phyloP scores from a whole-genome alignment of 106 monocot genomes.

The Amphibolis antarctica region DNA sequence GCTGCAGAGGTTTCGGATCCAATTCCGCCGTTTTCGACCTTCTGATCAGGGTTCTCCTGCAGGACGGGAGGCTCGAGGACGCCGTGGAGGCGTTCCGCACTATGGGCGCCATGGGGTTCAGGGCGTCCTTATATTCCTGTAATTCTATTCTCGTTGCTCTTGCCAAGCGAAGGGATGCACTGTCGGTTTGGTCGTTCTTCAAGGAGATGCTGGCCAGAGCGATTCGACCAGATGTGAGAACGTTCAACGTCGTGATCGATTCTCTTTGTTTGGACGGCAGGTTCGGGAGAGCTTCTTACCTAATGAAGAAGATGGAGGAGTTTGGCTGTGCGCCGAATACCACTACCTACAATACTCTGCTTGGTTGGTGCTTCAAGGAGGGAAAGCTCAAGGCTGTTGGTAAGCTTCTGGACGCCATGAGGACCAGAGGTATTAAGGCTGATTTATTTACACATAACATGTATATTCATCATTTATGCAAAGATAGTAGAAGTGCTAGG shows the following conservation, averaged over 20 bases:
- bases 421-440: conserved; percentile 25
- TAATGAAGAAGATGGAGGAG: conserved; percentile 46
- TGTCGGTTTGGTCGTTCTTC: conserved; percentile 42
- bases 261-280: conserved; percentile 44
- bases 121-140: conserved; percentile 33
- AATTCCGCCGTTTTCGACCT: conserved; percentile 43
- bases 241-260: conserved; percentile 47
- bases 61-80: conserved; percentile 18
- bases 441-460: conserved; percentile 54
- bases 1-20: conserved; percentile 26
- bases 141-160: conserved; percentile 42
- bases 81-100: conserved; percentile 23
- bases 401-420: conserved; percentile 35
- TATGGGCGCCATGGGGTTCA: conserved; percentile 33
- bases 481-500: conserved; percentile 30
- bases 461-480: conserved; percentile 46
- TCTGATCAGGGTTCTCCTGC: conserved; percentile 33
- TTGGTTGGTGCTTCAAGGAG: conserved; percentile 52
- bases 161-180: conserved; percentile 12
- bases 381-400: conserved; percentile 33
- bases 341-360: conserved; percentile 47
- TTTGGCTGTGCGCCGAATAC: conserved; percentile 23
- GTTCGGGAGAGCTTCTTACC: conserved; percentile 26
- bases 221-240: conserved; percentile 29
- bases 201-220: conserved; percentile 32